Conservation (phyloP, 2,329 filamentous ascomycete species). For the Emmonsiellopsis sp. region DNA sequence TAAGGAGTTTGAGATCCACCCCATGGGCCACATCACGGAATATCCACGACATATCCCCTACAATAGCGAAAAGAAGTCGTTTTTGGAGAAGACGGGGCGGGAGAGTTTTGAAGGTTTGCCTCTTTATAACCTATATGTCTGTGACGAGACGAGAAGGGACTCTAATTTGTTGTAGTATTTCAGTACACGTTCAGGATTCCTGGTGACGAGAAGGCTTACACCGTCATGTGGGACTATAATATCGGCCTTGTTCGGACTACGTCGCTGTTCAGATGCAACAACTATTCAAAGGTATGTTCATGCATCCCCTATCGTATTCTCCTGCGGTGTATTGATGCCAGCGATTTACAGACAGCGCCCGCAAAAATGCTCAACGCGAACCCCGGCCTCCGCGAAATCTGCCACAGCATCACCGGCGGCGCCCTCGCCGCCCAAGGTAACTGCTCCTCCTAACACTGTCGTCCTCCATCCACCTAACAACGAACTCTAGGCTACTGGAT, state of each 20-base stretch:
- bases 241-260: conserved; percentile 89
- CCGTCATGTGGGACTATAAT: conserved; percentile 96
- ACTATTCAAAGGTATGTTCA: conserved; percentile 67
- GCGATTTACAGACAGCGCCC: conserved; percentile 61
- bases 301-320: conserved; percentile 9
- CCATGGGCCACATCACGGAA: conserved; percentile 50
- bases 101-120: conserved; percentile 43
- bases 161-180: conserved; percentile 50
- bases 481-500: conserved; percentile 83
- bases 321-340: not conserved
- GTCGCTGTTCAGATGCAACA: conserved; percentile 84
- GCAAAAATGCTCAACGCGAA: conserved; percentile 74
- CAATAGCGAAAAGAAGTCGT: conserved; percentile 86
- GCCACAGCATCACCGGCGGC: conserved; percentile 89
- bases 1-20: conserved; percentile 54
- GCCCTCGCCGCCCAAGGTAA: conserved; percentile 81
- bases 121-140: not conserved
- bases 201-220: conserved; percentile 55
- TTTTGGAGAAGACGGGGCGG: conserved; percentile 74
- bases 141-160: not conserved
- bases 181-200: conserved; percentile 73
- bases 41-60: conserved; percentile 77
- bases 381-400: conserved; percentile 75
- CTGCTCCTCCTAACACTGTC: no score
- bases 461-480: not conserved